Percentiles rank a stretch among this genome's conserved stretches.
Evolutionary conservation across 495 filamentous ascomycete genomes (phyloP).

Genomic region (Trichoderma orchidacearum): DNA sequence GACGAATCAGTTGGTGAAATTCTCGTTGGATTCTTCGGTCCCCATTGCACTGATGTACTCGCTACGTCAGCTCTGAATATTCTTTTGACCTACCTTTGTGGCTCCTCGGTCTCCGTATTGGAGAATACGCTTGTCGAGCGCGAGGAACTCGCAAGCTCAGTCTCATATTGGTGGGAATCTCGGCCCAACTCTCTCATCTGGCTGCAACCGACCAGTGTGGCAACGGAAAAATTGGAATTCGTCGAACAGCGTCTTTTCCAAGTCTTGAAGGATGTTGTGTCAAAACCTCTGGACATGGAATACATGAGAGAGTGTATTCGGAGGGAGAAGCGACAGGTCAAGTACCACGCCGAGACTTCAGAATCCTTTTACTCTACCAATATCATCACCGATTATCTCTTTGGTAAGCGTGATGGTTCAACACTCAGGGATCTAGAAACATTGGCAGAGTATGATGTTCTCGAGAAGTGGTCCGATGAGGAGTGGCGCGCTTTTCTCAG

Average conservation of each 20-base stretch:
- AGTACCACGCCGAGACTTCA: constrained; percentile 64
- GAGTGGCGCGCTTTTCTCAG: constrained; percentile 73
- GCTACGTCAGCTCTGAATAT: constrained; percentile 58
- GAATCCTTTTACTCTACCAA: constrained; percentile 62
- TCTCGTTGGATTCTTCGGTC: constrained; percentile 71
- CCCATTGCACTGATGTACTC: constrained; percentile 52
- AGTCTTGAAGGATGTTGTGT: constrained; percentile 63
- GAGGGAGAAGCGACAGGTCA: constrained; percentile 62
- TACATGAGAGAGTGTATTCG: constrained; percentile 79
- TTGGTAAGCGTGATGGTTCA: constrained; percentile 72
- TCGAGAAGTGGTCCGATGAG: constrained; percentile 67
- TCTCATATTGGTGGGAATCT: constrained; percentile 59
- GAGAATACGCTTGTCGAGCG: constrained; percentile 90
- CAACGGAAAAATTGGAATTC: constrained; percentile 65
- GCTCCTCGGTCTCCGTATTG: constrained; percentile 81
- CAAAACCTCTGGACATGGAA: constrained; percentile 69
- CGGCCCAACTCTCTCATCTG: constrained; percentile 73
- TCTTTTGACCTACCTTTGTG: constrained; percentile 70
- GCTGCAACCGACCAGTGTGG: constrained; percentile 72
- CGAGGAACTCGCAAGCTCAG: constrained; percentile 76
- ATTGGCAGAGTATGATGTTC: constrained; percentile 57
- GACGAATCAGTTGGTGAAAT: constrained; percentile 89
- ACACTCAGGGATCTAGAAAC: constrained; percentile 56
- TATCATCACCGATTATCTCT: constrained; percentile 84
- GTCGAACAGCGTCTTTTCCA: constrained; percentile 81